Evolutionary conservation across 805 yeast genomes (phyloP).

Genomic region (Yarrowia sp.): DNA sequence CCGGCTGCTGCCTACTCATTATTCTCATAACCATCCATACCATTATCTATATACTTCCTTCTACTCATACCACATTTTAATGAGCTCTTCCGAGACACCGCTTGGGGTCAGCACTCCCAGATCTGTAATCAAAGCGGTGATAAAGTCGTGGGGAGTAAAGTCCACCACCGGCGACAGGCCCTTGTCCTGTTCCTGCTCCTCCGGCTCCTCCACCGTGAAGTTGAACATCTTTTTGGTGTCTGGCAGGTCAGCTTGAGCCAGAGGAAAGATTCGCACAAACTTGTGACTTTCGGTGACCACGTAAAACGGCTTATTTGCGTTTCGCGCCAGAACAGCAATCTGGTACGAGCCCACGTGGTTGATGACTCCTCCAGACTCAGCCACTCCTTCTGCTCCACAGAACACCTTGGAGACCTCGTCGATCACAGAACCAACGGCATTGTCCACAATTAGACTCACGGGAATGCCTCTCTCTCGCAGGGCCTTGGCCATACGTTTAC

Average conservation of each 20-base stretch:
- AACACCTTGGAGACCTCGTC: slow-evolving; percentile 89
- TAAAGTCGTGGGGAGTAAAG: slow-evolving; percentile 92
- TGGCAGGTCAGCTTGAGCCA: slow-evolving; percentile 89
- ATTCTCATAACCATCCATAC: neutral
- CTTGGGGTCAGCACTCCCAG: slow-evolving; percentile 95
- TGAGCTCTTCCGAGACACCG: slow-evolving; percentile 97
- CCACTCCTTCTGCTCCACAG: slow-evolving; percentile 99
- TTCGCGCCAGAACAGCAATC: slow-evolving; percentile 86
- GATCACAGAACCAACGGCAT: slow-evolving; percentile 89
- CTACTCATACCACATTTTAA: slow-evolving; percentile 95
- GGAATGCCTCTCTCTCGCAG: slow-evolving; percentile 76
- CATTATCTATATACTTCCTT: neutral
- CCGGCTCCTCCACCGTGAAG: slow-evolving; percentile 38
- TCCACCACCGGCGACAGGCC: slow-evolving; percentile 63
- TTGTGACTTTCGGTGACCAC: slow-evolving; percentile 94
- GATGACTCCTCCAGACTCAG: slow-evolving; percentile 97
- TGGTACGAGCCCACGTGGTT: slow-evolving; percentile 91
- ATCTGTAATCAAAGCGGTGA: slow-evolving; percentile 94
- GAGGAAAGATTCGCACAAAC: slow-evolving; percentile 92
- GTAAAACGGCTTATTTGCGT: slow-evolving; percentile 87
- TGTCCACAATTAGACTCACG: slow-evolving; percentile 80
- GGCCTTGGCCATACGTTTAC: slow-evolving; percentile 63
- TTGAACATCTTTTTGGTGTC: slow-evolving; percentile 47
- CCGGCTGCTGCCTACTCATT: no score
- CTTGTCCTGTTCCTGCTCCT: slow-evolving; percentile 38